A percentile compares a stretch with the other conserved stretches of the same genome.
Conservation (phyloP, 345 rosid genomes). For the Turritis glabra region DNA sequence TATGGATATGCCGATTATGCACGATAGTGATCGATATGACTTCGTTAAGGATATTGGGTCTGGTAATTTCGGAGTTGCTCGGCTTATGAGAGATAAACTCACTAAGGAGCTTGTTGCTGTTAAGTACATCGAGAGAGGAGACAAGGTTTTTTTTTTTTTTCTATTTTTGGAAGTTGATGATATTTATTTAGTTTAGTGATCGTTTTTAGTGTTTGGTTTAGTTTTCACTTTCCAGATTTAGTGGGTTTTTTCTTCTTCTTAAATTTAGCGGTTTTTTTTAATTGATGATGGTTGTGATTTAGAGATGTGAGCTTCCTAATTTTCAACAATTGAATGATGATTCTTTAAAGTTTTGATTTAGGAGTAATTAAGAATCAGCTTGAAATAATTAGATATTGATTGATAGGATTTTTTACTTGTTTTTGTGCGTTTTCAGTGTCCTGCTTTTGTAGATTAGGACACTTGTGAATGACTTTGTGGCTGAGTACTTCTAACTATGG, state of each 20-base stretch:
- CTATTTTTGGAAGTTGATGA: conserved; percentile 26
- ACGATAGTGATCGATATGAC: conserved; percentile 93
- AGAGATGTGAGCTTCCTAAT: neutral
- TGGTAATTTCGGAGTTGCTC: conserved; percentile 87
- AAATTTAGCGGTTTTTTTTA: neutral
- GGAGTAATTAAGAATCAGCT: conserved; percentile 37
- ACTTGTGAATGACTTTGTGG: conserved; percentile 1
- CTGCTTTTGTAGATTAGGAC: neutral
- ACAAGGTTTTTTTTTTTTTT: conserved; percentile 47
- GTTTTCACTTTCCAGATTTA: conserved; percentile 19
- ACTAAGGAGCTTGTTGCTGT: conserved; percentile 92
- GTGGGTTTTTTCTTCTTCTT: too few species aligned
- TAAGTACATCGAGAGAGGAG: conserved; percentile 96
- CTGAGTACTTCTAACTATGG: neutral
- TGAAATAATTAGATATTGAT: conserved; percentile 60
- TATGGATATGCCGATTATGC: conserved; percentile 96
- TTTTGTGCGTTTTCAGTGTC: neutral
- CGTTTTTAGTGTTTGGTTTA: neutral
- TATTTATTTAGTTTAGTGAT: conserved; percentile 5
- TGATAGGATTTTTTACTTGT: conserved; percentile 27
- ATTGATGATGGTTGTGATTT: neutral
- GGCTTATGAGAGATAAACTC: conserved; percentile 81
- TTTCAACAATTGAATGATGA: neutral
- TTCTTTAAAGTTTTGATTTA: neutral
- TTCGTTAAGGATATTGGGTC: conserved; percentile 85